Evolutionary conservation across 1,284 basidiomycete genomes (phyloP).

Genomic region (Ceratobasidium sp.): DNA sequence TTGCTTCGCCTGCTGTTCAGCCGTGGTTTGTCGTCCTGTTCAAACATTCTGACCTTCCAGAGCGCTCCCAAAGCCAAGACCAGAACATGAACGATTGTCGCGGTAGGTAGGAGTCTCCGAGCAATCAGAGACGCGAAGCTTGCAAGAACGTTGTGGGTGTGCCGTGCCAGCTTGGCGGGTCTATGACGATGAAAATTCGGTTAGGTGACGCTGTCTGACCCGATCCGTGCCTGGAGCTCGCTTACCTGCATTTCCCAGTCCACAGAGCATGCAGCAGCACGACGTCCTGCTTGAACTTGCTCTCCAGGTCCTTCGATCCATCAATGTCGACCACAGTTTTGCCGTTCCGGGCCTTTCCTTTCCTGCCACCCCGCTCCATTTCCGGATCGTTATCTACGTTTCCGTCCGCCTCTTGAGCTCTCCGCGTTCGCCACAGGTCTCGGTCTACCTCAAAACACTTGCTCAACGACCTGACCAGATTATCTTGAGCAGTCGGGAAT

Average conservation of each 20-base stretch:
- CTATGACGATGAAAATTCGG: too few relatives aligned
- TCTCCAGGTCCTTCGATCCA: constrained; percentile 6
- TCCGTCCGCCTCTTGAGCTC: constrained; percentile 48
- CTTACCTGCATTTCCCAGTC: constrained; percentile 56
- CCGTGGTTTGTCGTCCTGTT: constrained; percentile 38
- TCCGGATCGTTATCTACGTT: constrained; percentile 40
- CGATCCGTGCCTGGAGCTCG: too few relatives aligned
- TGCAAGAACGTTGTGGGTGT: constrained; percentile 61
- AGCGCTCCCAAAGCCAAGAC: constrained; percentile 77
- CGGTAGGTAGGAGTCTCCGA: constrained; percentile 64
- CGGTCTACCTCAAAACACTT: constrained; percentile 68
- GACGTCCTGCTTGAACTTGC: constrained; percentile 69
- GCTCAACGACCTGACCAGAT: constrained; percentile 74
- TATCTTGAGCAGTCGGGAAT: constrained; percentile 87
- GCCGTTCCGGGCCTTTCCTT: background rate
- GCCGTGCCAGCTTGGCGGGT: constrained; percentile 56
- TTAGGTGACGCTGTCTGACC: too few relatives aligned
- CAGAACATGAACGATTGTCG: constrained; percentile 77
- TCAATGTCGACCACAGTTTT: background rate
- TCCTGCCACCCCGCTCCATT: background rate
- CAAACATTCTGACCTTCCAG: constrained; percentile 78
- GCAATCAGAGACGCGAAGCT: constrained; percentile 66
- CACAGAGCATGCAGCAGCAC: constrained; percentile 76
- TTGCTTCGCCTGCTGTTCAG: constrained; percentile 49
- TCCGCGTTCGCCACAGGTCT: constrained; percentile 50